phyloP scores from a whole-genome alignment of 2,329 filamentous ascomycete genomes.

The Fusarium verticillioides region DNA sequence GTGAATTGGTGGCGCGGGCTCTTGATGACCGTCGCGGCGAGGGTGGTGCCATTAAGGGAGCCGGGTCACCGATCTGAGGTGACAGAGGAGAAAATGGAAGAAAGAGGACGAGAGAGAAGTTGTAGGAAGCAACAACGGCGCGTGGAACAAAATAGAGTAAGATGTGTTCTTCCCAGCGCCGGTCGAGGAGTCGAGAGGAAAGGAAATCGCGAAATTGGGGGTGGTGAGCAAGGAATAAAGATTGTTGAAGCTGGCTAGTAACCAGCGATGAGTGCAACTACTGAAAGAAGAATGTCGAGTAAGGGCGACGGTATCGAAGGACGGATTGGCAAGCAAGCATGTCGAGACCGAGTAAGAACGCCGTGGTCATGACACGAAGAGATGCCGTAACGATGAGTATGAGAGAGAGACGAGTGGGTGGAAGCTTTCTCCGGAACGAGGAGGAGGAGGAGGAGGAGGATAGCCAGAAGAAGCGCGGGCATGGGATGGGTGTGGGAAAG shows the following conservation, averaged over 20 bases:
- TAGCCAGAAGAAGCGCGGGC: slow-evolving; percentile 10
- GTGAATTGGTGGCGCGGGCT: slow-evolving; percentile 82
- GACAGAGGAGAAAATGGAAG: slow-evolving; percentile 39
- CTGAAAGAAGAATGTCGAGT: slow-evolving; percentile 34
- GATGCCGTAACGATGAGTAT: slow-evolving; percentile 27
- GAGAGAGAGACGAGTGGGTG: slow-evolving; percentile 44
- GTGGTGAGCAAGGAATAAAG: slow-evolving; percentile 25
- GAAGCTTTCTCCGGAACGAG: slow-evolving; percentile 38
- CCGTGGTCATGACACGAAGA: slow-evolving; percentile 39
- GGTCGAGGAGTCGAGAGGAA: slow-evolving; percentile 8
- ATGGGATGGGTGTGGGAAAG: slow-evolving; percentile 28
- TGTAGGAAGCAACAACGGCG: slow-evolving; percentile 1
- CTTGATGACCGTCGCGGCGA: slow-evolving; percentile 90
- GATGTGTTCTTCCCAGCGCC: background rate
- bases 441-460: slow-evolving; percentile 27
- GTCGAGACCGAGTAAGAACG: slow-evolving; percentile 36
- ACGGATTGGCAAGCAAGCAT: slow-evolving; percentile 45
- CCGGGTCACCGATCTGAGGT: slow-evolving; percentile 45
- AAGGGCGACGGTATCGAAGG: slow-evolving; percentile 38
- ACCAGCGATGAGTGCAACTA: slow-evolving; percentile 40
- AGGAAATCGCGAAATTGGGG: slow-evolving; percentile 34
- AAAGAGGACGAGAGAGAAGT: slow-evolving; percentile 11
- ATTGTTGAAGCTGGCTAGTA: slow-evolving; percentile 28
- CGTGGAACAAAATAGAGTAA: slow-evolving; percentile 4
- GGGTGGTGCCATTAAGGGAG: slow-evolving; percentile 66